Evolutionary conservation across 1,139 yeast genomes (phyloP), one percentile per base, ranked within the genome.

Genomic region (Taphrina betulina): DNA sequence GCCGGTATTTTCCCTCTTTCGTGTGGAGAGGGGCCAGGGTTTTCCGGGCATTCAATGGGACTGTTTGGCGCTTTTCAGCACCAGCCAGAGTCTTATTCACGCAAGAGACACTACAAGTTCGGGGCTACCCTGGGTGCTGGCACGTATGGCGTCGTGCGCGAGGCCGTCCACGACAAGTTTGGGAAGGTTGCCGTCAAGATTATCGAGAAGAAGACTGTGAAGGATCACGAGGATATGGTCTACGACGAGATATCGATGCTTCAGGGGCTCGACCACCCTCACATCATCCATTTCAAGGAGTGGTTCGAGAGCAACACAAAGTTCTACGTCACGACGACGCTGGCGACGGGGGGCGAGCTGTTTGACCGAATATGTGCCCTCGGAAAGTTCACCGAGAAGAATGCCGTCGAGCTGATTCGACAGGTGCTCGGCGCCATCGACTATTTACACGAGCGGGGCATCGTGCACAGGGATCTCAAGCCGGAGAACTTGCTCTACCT

Each of bases 401-500:
- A 89, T 68, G 96, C 96, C 1, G 82, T 83, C 1, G 67, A 73
- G 56, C 83, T 87, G 26, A 72, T 89, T 24, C 72, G 75, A 8
- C 94, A 89, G 67, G 77, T 88, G 57, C 72, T 88, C 46, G 78
- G 79, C 55, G 96, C 96, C 1, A 75, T 89, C 41, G 73, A 75
- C 51, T 89, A 89, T 67, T 75, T 89, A 59, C 96, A 89, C 66
- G 69, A 73, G 31, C 53, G 42, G 23, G 79, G 87, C 69, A 85
- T 89, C 67, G 95, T 89, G 4, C 96, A 89, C 68, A 78, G 96
- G 55, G 96, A 89, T 68, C 75, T 89, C 63, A 89, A 89, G 72
- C 96, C 96, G 0, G 96, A 89, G 67, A 89, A 89, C 69, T 75
- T 89, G 51, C 75, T 89, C 52, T 88, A 85, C 68, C 73, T 82